Evolutionary conservation across 2,329 filamentous ascomycete species (phyloP).

Genomic region (Talaromyces sp.): DNA sequence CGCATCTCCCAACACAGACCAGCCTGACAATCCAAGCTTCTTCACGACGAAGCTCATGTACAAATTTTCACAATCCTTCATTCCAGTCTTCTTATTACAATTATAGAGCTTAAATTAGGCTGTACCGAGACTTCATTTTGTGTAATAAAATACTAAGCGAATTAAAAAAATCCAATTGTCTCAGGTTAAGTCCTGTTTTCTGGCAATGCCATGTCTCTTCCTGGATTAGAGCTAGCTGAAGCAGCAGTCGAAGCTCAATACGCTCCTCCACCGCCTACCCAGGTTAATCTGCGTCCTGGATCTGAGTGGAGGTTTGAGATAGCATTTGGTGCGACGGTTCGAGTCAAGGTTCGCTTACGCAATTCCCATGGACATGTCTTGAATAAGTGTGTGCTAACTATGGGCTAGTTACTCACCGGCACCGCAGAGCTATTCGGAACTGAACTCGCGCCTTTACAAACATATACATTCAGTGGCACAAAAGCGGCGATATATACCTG

Average conservation of each 20-base stretch:
- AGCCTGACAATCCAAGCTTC: neutral
- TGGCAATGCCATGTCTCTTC: conserved; percentile 62
- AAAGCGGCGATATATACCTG: conserved; percentile 90
- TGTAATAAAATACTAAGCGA: neutral
- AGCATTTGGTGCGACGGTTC: conserved; percentile 51
- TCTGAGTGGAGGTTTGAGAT: conserved; percentile 80
- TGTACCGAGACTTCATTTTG: neutral
- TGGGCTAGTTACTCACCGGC: conserved; percentile 64
- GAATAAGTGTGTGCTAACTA: neutral
- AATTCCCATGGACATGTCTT: neutral
- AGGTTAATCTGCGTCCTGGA: conserved; percentile 58
- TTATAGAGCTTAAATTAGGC: no score
- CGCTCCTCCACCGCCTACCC: conserved; percentile 38
- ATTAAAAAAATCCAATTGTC: neutral
- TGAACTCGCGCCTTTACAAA: conserved; percentile 76
- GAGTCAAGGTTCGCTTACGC: conserved; percentile 48
- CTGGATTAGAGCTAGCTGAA: conserved; percentile 67
- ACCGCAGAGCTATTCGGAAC: conserved; percentile 93
- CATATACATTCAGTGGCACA: conserved; percentile 75
- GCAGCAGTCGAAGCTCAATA: conserved; percentile 50
- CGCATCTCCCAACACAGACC: neutral
- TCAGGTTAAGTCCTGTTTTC: neutral
- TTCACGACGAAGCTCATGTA: neutral
- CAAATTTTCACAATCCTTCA: neutral
- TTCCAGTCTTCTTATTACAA: neutral